phyloP scores from a whole-genome alignment of 2,329 filamentous ascomycete species.

The Calonectria pseudoreteaudii region DNA sequence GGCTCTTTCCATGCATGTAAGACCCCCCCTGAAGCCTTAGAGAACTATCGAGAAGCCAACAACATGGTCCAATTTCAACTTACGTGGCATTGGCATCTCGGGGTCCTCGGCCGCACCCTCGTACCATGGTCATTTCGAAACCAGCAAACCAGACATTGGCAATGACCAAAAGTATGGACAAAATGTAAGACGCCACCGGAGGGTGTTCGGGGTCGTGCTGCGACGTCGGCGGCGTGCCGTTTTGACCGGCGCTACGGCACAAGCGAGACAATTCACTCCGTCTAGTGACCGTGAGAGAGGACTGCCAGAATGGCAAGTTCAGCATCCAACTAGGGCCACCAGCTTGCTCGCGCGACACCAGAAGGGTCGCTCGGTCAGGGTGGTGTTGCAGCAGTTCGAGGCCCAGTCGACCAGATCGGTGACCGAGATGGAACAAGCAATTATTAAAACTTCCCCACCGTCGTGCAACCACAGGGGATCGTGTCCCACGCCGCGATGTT shows the following conservation, averaged over 20 bases:
- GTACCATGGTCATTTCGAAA: conserved; percentile 21
- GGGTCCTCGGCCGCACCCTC: conserved; percentile 9
- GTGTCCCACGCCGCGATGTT: neutral
- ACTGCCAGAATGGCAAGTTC: conserved; percentile 4
- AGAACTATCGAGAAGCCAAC: neutral
- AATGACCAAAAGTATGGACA: neutral
- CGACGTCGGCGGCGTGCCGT: conserved; percentile 11
- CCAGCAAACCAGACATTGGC: neutral
- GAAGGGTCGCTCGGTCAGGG: conserved; percentile 19
- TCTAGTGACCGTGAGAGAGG: neutral
- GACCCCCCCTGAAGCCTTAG: neutral
- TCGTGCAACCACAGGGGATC: neutral
- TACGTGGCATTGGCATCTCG: conserved; percentile 1
- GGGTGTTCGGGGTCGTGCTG: conserved; percentile 6
- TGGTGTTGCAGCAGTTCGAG: conserved; percentile 5
- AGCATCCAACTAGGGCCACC: neutral
- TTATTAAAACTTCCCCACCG: conserved; percentile 11
- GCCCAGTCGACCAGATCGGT: conserved; percentile 21
- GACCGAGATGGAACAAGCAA: conserved; percentile 21
- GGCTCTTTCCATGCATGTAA: neutral
- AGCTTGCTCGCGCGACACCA: conserved; percentile 14
- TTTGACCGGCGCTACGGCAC: conserved; percentile 8
- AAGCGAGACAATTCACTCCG: neutral
- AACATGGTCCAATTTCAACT: conserved; percentile 14
- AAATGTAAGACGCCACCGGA: conserved; percentile 13